Base-by-base conservation (phyloP, 306 rosid species). In the Hylodesmum podocarpum region DNA sequence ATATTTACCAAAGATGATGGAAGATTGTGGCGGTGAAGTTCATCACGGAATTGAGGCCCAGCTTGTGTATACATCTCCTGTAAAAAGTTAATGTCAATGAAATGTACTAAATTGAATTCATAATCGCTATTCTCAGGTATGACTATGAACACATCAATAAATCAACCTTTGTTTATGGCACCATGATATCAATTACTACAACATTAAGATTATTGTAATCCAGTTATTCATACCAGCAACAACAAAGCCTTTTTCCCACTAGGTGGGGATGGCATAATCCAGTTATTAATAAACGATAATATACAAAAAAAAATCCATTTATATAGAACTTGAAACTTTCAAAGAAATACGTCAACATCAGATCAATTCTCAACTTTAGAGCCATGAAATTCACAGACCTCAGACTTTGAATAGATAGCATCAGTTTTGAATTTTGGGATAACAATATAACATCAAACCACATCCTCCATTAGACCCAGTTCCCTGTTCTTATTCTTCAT, bases 31-130 rank as follows among this genome's bases (percentile, higher is more conserved):
- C 99, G 91, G 71, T 92, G 94, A 86, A 96, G 94, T 83, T 96
- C 99, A 36, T 93, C 99, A 67, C 98, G 98, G 77, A 96, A 93
- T 82, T 92, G 98, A 77, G 94, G 64, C 70, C 99, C 99, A 13
- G 99, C 97, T 75, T 96, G 99, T 21, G 89, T 66, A 80, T 96
- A 96, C 99, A 96, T 96, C 84, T 96, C 99, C 99, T 96, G 89
- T 36, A 71, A 76, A 58, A 51, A 69, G 72, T 21, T 16, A 75
- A 54, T 54, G 77, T 66, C 24, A 72, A 61, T 78, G 41, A 61
- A 76, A 75, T 16, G 19, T 43, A 49, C 29, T 36, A 49, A 49
- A 43, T 44, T 69, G 29, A 58, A 24, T 33, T 64, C 18, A 77
- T 39, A 66, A 78, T 62, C 12, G 41, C 72, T 49, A 73, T 44